Evolutionary conservation across 1,284 basidiomycete genomes (phyloP).

Genomic region (Irpex sp.): DNA sequence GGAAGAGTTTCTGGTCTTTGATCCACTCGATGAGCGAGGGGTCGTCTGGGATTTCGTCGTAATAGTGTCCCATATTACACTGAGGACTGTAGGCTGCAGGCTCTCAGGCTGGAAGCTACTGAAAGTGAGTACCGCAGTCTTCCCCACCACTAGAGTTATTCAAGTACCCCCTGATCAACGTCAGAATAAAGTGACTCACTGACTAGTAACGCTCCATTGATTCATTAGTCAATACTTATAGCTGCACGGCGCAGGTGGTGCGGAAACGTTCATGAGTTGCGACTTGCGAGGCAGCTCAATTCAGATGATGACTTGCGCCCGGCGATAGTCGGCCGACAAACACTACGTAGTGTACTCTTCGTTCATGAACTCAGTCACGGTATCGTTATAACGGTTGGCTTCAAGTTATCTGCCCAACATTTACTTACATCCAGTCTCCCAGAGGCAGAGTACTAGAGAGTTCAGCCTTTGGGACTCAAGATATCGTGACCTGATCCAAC

Average conservation of each 20-base stretch:
- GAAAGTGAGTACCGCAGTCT: neutral
- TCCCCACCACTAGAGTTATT: neutral
- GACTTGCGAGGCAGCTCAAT: neutral
- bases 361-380: neutral
- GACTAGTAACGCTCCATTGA: neutral
- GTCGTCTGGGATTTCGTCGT: conserved; percentile 39
- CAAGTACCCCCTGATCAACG: neutral
- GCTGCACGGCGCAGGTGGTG: no score
- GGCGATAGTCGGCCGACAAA: neutral
- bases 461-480: no score
- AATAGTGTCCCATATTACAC: conserved; percentile 45
- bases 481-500: no score
- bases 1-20: conserved; percentile 49
- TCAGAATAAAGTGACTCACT: neutral
- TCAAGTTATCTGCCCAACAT: no score
- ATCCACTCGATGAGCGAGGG: conserved; percentile 44
- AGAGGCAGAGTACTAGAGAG: no score
- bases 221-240: no score
- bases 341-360: neutral
- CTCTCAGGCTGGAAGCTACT: no score
- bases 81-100: neutral
- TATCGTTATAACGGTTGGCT: no score
- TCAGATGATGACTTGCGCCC: neutral
- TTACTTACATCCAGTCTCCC: no score
- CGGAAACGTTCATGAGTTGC: no score